Evolutionary conservation across 192 early-diverging fungal genomes (phyloP).

Genomic region (Entomortierella parvispora): DNA sequence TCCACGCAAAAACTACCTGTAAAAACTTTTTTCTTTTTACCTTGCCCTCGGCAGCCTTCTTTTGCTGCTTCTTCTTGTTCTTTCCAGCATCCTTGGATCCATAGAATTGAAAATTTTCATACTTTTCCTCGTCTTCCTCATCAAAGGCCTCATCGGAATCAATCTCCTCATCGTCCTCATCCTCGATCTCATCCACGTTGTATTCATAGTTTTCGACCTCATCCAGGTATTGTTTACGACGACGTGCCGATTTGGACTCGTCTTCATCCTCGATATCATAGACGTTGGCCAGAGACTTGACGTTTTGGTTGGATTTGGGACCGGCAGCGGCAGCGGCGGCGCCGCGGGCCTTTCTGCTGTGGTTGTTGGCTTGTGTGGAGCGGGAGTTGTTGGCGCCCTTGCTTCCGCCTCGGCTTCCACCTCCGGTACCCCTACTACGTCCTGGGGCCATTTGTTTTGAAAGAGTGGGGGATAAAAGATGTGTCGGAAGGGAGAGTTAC

Average conservation of each 20-base stretch:
- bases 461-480: background rate
- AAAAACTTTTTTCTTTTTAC: conserved; percentile 11
- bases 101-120: conserved; percentile 72
- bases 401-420: conserved; percentile 2
- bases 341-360: conserved; percentile 32
- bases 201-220: conserved; percentile 76
- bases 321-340: conserved; percentile 19
- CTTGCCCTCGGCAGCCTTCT: conserved; percentile 14
- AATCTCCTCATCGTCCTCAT: conserved; percentile 95
- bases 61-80: conserved; percentile 33
- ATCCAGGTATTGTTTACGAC: conserved; percentile 63
- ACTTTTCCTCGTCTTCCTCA: conserved; percentile 84
- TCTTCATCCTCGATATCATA: conserved; percentile 56
- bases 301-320: conserved; percentile 4
- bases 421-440: conserved; percentile 29
- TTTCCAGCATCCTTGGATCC: conserved; percentile 60
- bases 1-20: too few species aligned
- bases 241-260: conserved; percentile 44
- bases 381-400: conserved; percentile 13
- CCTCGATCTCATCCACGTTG: conserved; percentile 78
- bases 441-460: conserved; percentile 39
- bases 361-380: conserved; percentile 40
- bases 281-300: conserved; percentile 43
- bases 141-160: conserved; percentile 93
- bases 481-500: background rate